Evolutionary conservation across 768 basidiomycete genomes (phyloP), one percentile per base, ranked within the genome.

Genomic region (Termitomyces sp.): DNA sequence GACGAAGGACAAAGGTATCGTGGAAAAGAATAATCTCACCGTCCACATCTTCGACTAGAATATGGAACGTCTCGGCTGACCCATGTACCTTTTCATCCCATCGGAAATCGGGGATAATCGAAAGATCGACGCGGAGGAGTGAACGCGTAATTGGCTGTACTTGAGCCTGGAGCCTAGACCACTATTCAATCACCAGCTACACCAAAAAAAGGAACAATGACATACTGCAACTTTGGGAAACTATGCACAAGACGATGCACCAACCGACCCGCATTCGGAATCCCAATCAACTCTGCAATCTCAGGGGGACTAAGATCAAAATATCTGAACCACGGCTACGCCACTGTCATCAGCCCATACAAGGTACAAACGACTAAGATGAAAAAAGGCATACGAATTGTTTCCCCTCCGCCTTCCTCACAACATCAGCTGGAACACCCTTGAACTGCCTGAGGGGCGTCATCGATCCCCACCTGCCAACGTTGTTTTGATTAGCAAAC

Each of bases 51-150:
- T 98, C 95, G 25, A 98, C 94, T 27, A 96, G 68, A 64, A 99
- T 93, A 69, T 89, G 82, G 79, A 99, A 99, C 0, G 89, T 85
- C 71, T 98, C 94, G 0, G 92, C 86, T 0, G 78, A 71, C 3
- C 94, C 91, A 62, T 98, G 96, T 6, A 94, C 83, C 69, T 92
- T 92, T 64, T 94, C 91, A 37, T 98, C 95, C 97, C 97, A 99
- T 44, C 88, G 83, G 83, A 98, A 99, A 67, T 98, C 97, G n/a
- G 97, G 95, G 3, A 85, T 84, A 67, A 99, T 95, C 3, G 92
- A 93, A 16, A 99, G 73, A 61, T 98, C 96, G 54, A 98, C 88
- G 34, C 92, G 85, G 14, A 99, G 81, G 14, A 98, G 83, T 0
- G 93, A 91, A 10, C 95, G 87, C 0, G 97, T 98, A 65, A 99